Evolutionary conservation across 2,329 filamentous ascomycete species (phyloP), one percentile per base, ranked within the genome.

Genomic region (Cytospora piceicola): DNA sequence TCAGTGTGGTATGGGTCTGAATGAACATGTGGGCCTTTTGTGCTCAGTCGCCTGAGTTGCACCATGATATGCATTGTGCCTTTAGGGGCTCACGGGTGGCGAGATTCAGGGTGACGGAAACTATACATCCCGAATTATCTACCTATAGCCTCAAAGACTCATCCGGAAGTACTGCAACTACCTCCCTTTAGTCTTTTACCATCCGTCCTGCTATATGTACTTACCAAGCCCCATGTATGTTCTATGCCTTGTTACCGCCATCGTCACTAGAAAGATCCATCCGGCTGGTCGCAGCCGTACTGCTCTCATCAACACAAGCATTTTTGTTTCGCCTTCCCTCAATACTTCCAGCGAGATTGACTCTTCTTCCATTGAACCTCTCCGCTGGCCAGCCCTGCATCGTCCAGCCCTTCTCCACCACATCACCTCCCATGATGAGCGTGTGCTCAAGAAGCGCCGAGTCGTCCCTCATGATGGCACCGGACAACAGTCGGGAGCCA

Each of bases 341-440:
- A 7, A 42, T 7, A 8, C 2, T 17, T 17, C 22, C 8, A 5
- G 52, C 4, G 2, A 58, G 30, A 5, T 8, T 32, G 0, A 67
- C 63, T 36, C 69, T 64, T 12, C 36, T 51, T 2, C 72, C 75
- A 24, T 69, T 71, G 67, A 79, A 82, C 61, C 75, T 73, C 61
- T 80, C 79, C 1, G 79, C 82, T 1, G 84, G 83, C 83, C 84
- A 86, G 0, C 85, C 84, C 71, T 87, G 84, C 75, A 83, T 81
- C 1, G 82, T 83, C 63, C 72, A 74, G 0, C 78, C 79, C 62
- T 46, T 79, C 78, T 83, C 83, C 0, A 86, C 83, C 51, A 83
- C 76, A 71, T 87, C 84, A 5, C 84, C 85, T 1, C 81, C 80
- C 79, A 87, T 83, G 52, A 87, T 77, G 4, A 87, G 76, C 0